These are phyloP conservation scores for Eimeria falciformis DNA, from an alignment of 169 alveolate genomes.

Conservation along the genomic window DNA sequence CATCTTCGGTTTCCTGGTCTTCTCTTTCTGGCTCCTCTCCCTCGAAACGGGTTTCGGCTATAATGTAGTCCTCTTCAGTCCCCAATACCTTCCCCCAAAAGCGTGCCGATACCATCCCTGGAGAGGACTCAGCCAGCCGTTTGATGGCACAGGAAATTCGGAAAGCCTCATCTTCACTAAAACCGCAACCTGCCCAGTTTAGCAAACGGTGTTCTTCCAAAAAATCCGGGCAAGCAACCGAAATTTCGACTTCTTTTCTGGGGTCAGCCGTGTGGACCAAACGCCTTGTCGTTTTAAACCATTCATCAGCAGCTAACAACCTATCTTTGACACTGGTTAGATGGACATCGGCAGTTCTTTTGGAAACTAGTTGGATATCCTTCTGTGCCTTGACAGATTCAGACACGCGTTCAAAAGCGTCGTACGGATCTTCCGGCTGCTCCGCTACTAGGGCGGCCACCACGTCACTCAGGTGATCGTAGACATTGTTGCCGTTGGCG, in stretches of 20 bases:
- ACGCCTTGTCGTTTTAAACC: slow-evolving; percentile 14
- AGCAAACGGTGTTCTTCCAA: slow-evolving; percentile 17
- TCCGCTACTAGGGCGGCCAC: slow-evolving; percentile 65
- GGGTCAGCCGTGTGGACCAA: background rate
- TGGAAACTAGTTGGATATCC: background rate
- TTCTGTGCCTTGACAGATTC: slow-evolving; percentile 66
- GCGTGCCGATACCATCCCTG: slow-evolving; percentile 76
- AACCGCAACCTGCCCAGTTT: slow-evolving; percentile 72
- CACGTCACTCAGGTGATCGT: slow-evolving; percentile 70
- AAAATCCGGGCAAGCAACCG: slow-evolving; percentile 27
- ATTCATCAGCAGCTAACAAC: background rate
- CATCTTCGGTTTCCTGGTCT: slow-evolving; percentile 51
- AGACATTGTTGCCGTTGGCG: slow-evolving; percentile 45
- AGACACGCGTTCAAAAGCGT: slow-evolving; percentile 74
- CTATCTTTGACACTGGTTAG: background rate
- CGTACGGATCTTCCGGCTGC: slow-evolving; percentile 78
- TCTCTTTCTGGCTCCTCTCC: slow-evolving; percentile 31
- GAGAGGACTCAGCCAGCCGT: slow-evolving; percentile 32
- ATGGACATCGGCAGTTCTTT: background rate
- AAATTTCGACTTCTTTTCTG: background rate
- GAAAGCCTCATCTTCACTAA: slow-evolving; percentile 66
- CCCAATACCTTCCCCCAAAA: slow-evolving; percentile 89
- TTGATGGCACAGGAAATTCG: slow-evolving; percentile 67
- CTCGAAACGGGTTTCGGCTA: slow-evolving; percentile 84
- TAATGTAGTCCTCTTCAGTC: slow-evolving; percentile 83